These are phyloP conservation scores for Apiosordaria backusii DNA, from an alignment of 495 filamentous ascomycete genomes.

Conservation along the genomic window DNA sequence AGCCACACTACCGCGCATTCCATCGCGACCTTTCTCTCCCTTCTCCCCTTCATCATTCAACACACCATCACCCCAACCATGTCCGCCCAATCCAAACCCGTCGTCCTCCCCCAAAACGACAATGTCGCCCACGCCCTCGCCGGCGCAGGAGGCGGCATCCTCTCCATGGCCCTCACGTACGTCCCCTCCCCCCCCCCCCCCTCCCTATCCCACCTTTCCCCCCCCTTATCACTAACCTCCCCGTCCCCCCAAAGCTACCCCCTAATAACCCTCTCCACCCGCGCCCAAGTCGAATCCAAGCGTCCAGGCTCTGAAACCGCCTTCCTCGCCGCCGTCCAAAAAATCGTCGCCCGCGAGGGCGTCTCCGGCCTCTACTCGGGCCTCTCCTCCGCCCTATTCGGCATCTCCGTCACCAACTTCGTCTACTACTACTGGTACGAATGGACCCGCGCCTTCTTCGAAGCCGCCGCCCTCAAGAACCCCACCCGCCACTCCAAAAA, in stretches of 20 bases:
- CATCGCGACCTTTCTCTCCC: background rate
- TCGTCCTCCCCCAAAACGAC: conserved; percentile 66
- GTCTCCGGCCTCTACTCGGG: conserved; percentile 80
- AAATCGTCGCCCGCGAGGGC: conserved; percentile 89
- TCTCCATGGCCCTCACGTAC: conserved; percentile 94
- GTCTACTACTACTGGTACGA: conserved; percentile 99
- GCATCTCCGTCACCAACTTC: conserved; percentile 98
- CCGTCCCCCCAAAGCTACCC: conserved; percentile 59
- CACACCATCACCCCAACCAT: conserved; percentile 22
- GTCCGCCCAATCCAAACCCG: conserved; percentile 42
- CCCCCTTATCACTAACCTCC: background rate
- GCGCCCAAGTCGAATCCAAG: conserved; percentile 96
- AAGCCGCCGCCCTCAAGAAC: conserved; percentile 68
- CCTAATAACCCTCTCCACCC: conserved; percentile 93
- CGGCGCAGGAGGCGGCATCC: conserved; percentile 83
- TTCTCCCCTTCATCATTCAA: background rate
- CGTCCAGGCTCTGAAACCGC: conserved; percentile 66
- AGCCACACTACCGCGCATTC: background rate
- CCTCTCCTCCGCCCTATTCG: conserved; percentile 90
- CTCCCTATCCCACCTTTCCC: conserved; percentile 5
- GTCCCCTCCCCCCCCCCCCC: conserved; percentile 27
- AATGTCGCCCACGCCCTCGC: conserved; percentile 88
- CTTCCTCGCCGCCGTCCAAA: conserved; percentile 73
- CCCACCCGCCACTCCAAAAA: conserved; percentile 75
- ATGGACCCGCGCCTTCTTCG: conserved; percentile 88